Evolutionary conservation across 208 protist genomes (phyloP).

Genomic region (Lotmaria passim): DNA sequence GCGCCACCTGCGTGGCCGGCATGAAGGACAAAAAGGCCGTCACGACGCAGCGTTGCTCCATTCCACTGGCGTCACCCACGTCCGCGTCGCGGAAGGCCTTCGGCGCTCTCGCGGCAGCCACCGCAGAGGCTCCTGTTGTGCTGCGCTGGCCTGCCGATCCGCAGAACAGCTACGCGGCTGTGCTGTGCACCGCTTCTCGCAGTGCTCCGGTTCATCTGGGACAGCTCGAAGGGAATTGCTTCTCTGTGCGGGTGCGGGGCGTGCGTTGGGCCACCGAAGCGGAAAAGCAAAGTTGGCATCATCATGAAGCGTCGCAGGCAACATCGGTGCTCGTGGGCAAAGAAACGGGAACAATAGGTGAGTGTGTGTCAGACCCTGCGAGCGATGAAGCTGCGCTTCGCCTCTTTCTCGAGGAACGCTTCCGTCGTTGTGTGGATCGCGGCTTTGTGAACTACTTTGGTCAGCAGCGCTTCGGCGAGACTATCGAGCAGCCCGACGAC

Average conservation of each 20-base stretch:
- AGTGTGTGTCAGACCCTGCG: too few species aligned
- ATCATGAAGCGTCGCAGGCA: background rate
- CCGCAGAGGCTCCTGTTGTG: slow-evolving; percentile 5
- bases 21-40: slow-evolving; percentile 94
- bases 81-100: background rate
- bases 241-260: slow-evolving; percentile 64
- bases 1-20: slow-evolving; percentile 81
- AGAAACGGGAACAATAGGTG: too few species aligned
- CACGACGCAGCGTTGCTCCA: slow-evolving; percentile 86
- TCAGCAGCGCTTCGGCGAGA: slow-evolving; percentile 93
- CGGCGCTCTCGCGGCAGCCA: slow-evolving; percentile 6
- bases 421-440: slow-evolving; percentile 28
- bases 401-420: slow-evolving; percentile 35
- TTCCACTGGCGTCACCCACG: slow-evolving; percentile 30
- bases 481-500: slow-evolving; percentile 38
- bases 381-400: background rate
- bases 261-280: slow-evolving; percentile 25
- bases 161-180: slow-evolving; percentile 37
- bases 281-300: background rate
- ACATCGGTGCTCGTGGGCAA: too few species aligned
- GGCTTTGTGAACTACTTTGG: slow-evolving; percentile 97
- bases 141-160: slow-evolving; percentile 51
- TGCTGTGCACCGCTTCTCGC: slow-evolving; percentile 22
- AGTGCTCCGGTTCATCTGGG: slow-evolving; percentile 39
- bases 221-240: slow-evolving; percentile 71